These are phyloP conservation scores for Pleurotus sapidus DNA, from an alignment of 768 basidiomycete genomes.

Conservation along the genomic window DNA sequence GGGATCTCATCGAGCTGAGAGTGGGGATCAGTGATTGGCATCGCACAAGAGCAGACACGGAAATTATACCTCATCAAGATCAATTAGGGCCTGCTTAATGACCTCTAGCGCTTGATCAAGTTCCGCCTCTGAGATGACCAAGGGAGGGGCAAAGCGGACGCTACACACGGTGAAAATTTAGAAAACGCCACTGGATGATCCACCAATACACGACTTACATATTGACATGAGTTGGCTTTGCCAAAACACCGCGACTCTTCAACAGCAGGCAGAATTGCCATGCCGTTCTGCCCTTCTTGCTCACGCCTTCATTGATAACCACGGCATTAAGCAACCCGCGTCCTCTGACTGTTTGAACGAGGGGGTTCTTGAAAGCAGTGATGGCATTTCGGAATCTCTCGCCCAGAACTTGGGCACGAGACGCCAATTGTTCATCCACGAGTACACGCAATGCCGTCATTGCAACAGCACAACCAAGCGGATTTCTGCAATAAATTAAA, in stretches of 20 bases:
- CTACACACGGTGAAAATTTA: slow-evolving; percentile 34
- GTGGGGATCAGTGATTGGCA: too few species aligned
- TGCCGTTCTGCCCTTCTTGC: slow-evolving; percentile 75
- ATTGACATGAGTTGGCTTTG: slow-evolving; percentile 95
- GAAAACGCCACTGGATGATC: background rate
- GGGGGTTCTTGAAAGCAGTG: slow-evolving; percentile 58
- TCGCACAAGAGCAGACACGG: background rate
- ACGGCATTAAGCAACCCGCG: slow-evolving; percentile 90
- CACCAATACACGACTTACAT: slow-evolving; percentile 54
- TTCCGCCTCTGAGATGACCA: slow-evolving; percentile 91
- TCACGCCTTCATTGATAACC: slow-evolving; percentile 84
- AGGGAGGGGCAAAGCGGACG: slow-evolving; percentile 93
- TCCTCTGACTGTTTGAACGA: slow-evolving; percentile 80
- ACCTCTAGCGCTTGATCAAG: slow-evolving; percentile 69
- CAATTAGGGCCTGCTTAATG: slow-evolving; percentile 73
- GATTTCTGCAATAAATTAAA: slow-evolving; percentile 55
- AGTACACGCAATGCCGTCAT: slow-evolving; percentile 93
- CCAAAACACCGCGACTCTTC: slow-evolving; percentile 88
- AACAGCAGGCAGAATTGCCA: slow-evolving; percentile 95
- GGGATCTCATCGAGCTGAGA: slow-evolving; percentile 18
- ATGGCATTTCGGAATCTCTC: slow-evolving; percentile 73
- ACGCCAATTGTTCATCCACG: slow-evolving; percentile 77
- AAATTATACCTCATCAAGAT: slow-evolving; percentile 59
- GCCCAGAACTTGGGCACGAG: slow-evolving; percentile 78
- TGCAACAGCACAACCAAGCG: slow-evolving; percentile 94